These are phyloP conservation scores for Arthrinium phaeospermum DNA, from an alignment of 2,329 filamentous ascomycete species.

Conservation along the genomic window DNA sequence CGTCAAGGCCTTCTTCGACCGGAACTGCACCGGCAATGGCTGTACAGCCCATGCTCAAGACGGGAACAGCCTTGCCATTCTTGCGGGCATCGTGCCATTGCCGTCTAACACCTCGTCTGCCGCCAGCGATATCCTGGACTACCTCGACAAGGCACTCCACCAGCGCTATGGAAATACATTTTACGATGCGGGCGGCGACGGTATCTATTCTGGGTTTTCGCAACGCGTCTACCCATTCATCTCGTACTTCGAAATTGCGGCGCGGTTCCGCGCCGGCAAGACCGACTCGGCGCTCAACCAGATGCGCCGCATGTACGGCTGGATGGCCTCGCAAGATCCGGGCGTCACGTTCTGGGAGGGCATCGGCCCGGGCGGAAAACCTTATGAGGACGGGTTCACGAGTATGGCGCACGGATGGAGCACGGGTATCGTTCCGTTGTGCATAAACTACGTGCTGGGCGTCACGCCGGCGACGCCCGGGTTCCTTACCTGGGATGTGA, in stretches of 20 bases:
- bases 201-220: constrained; percentile 41
- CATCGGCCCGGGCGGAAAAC: constrained; percentile 47
- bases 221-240: constrained; percentile 57
- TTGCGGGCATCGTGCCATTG: constrained; percentile 42
- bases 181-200: constrained; percentile 51
- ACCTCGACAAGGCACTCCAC: constrained; percentile 43
- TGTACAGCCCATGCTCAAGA: constrained; percentile 53
- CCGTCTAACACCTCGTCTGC: constrained; percentile 33
- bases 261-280: constrained; percentile 47
- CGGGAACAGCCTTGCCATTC: constrained; percentile 54
- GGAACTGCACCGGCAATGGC: constrained; percentile 35
- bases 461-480: constrained; percentile 51
- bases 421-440: constrained; percentile 54
- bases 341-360: constrained; percentile 58
- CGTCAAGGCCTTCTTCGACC: constrained; percentile 53
- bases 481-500: constrained; percentile 48
- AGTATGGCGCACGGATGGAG: constrained; percentile 58
- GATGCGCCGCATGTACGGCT: constrained; percentile 53
- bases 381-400: constrained; percentile 53
- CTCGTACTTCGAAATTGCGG: constrained; percentile 59
- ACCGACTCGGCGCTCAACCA: constrained; percentile 49
- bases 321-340: constrained; percentile 55
- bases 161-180: constrained; percentile 56
- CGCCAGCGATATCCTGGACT: constrained; percentile 44
- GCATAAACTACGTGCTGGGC: constrained; percentile 53